Conservation (phyloP, 805 yeast genomes). For the Ogataea pignaliae region DNA sequence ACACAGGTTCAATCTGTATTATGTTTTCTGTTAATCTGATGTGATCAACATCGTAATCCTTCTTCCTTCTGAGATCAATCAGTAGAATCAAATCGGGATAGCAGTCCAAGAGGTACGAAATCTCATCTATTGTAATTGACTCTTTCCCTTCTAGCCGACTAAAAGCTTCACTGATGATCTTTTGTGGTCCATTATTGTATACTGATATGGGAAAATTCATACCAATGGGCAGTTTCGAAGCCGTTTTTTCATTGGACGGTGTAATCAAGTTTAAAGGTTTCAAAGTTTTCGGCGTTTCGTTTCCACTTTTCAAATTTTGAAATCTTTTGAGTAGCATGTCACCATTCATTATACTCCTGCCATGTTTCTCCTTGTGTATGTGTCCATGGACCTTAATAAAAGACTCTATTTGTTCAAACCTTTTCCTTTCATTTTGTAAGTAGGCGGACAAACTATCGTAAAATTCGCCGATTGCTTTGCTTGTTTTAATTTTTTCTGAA, state of each 20-base stretch:
- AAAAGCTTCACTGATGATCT: slow-evolving; percentile 1
- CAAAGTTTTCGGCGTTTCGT: background rate
- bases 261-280: too few relatives aligned
- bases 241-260: background rate
- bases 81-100: slow-evolving; percentile 42
- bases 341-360: slow-evolving; percentile 2
- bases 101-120: slow-evolving; percentile 26
- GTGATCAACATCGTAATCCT: slow-evolving; percentile 59
- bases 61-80: slow-evolving; percentile 65
- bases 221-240: background rate
- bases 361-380: too few relatives aligned
- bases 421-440: slow-evolving; percentile 12
- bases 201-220: too few relatives aligned
- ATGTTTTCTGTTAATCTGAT: slow-evolving; percentile 49
- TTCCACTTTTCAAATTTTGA: slow-evolving; percentile 16
- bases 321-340: slow-evolving; percentile 13
- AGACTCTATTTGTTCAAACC: slow-evolving; percentile 11
- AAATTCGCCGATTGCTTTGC: slow-evolving; percentile 11
- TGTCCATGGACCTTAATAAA: slow-evolving; percentile 6
- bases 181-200: background rate
- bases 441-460: slow-evolving; percentile 17
- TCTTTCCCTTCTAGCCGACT: slow-evolving; percentile 6
- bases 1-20: slow-evolving; percentile 73
- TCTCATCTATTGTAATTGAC: slow-evolving; percentile 16
- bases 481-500: slow-evolving; percentile 5